Evolutionary conservation across 176 grass and related monocot species (phyloP).

Genomic region (Sorghum bicolor): DNA sequence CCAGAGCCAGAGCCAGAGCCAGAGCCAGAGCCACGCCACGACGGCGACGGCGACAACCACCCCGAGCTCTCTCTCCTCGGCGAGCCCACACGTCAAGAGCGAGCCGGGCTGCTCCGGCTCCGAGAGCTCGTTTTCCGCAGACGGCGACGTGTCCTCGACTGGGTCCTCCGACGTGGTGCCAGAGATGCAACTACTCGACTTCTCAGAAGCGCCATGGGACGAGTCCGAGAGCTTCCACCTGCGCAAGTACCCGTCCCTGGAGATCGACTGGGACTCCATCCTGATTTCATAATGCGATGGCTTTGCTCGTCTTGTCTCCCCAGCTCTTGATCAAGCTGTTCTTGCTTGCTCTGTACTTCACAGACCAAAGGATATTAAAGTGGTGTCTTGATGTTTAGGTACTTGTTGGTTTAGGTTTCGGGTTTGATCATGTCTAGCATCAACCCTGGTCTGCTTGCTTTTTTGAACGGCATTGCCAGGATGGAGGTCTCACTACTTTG

Average conservation of each 20-base stretch:
- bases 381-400: slow-evolving; percentile 16
- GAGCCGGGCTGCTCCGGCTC: slow-evolving; percentile 41
- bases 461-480: slow-evolving; percentile 56
- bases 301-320: background rate
- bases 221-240: slow-evolving; percentile 67
- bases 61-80: slow-evolving; percentile 13
- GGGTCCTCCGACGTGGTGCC: slow-evolving; percentile 39
- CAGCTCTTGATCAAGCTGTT: slow-evolving; percentile 25
- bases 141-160: slow-evolving; percentile 51
- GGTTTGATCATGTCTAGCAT: slow-evolving; percentile 32
- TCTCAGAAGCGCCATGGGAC: slow-evolving; percentile 86
- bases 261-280: slow-evolving; percentile 95
- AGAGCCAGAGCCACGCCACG: slow-evolving; percentile 7
- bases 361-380: background rate
- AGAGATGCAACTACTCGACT: slow-evolving; percentile 63
- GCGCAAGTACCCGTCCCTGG: slow-evolving; percentile 83
- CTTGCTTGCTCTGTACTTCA: slow-evolving; percentile 23
- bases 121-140: slow-evolving; percentile 34
- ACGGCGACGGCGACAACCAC: background rate
- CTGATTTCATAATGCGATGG: slow-evolving; percentile 41
- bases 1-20: too few relatives aligned
- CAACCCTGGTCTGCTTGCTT: slow-evolving; percentile 44
- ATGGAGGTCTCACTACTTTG: slow-evolving; percentile 14
- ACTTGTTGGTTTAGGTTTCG: slow-evolving; percentile 32
- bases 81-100: slow-evolving; percentile 37